phyloP scores from a whole-genome alignment of 2,329 filamentous ascomycete genomes.

The Myriosclerotinia curreyana region DNA sequence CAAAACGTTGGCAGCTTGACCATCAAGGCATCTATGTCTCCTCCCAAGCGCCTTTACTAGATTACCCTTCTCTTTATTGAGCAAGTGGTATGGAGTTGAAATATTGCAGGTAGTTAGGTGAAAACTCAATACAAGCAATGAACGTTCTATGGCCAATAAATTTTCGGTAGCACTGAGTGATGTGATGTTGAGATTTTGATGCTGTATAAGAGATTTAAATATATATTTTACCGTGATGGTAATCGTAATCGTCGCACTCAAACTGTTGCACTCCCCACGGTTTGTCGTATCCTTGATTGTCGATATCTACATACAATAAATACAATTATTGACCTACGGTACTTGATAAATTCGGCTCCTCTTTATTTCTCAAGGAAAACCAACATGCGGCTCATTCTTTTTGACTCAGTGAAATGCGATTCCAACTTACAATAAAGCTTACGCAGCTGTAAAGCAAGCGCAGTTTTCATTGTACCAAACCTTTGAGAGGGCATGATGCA shows the following conservation, averaged over 20 bases:
- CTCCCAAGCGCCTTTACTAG: conserved; percentile 97
- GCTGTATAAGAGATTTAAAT: too few species aligned
- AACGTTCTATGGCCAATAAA: not conserved
- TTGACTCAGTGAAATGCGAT: not conserved
- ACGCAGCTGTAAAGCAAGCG: not conserved
- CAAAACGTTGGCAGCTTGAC: conserved; percentile 99
- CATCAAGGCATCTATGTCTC: conserved; percentile 99
- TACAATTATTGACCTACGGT: not conserved
- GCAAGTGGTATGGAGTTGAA: conserved; percentile 28
- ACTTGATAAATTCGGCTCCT: not conserved
- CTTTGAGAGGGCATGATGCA: not conserved
- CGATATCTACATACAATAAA: not conserved
- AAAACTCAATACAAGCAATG: conserved; percentile 30
- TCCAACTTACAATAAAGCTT: not conserved
- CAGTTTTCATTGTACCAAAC: not conserved
- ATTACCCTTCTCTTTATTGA: conserved; percentile 37
- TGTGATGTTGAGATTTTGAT: not conserved
- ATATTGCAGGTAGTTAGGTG: conserved; percentile 34
- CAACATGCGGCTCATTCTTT: not conserved
- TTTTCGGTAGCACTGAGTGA: not conserved
- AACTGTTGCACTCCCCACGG: not conserved
- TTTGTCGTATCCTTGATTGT: too few species aligned
- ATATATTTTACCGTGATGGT: not conserved
- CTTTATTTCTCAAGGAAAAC: not conserved
- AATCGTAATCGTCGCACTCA: not conserved